phyloP scores from a whole-genome alignment of 805 yeast genomes.

The Saturnispora besseyi region DNA sequence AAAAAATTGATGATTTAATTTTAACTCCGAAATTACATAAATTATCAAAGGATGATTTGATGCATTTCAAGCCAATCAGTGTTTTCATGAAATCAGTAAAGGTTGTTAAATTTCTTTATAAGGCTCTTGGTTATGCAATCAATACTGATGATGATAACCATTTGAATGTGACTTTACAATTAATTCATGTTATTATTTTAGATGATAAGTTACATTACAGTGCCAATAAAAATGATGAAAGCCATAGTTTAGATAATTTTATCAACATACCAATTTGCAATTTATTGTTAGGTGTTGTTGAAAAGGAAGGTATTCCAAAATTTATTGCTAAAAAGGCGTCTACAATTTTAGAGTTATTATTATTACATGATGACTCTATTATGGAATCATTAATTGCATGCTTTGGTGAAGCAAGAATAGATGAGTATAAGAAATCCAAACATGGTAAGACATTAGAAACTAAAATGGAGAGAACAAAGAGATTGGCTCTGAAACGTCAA shows the following conservation, averaged over 20 bases:
- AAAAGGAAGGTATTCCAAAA: conserved; percentile 40
- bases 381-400: conserved; percentile 43
- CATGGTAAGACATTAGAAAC: conserved; percentile 38
- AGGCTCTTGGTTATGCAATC: conserved; percentile 46
- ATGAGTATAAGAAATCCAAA: conserved; percentile 40
- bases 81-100: conserved; percentile 40
- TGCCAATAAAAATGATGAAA: conserved; percentile 33
- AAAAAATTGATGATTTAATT: conserved; percentile 35
- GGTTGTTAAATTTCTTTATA: conserved; percentile 50
- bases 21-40: conserved; percentile 37
- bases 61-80: conserved; percentile 35
- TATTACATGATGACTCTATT: conserved; percentile 40
- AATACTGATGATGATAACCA: conserved; percentile 44
- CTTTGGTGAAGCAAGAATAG: conserved; percentile 49
- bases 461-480: conserved; percentile 44
- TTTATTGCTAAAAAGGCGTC: conserved; percentile 47
- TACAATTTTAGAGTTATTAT: conserved; percentile 40
- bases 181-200: conserved; percentile 52
- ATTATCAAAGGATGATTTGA: conserved; percentile 20
- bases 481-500: conserved; percentile 54
- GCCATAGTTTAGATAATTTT: conserved; percentile 26
- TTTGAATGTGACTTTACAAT: conserved; percentile 53
- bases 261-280: conserved; percentile 50
- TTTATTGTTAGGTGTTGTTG: conserved; percentile 42
- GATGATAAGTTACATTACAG: conserved; percentile 22